Evolutionary conservation across 2,329 filamentous ascomycete species (phyloP), one percentile per base, ranked within the genome.

Genomic region (Sodiomyces alkalinus): DNA sequence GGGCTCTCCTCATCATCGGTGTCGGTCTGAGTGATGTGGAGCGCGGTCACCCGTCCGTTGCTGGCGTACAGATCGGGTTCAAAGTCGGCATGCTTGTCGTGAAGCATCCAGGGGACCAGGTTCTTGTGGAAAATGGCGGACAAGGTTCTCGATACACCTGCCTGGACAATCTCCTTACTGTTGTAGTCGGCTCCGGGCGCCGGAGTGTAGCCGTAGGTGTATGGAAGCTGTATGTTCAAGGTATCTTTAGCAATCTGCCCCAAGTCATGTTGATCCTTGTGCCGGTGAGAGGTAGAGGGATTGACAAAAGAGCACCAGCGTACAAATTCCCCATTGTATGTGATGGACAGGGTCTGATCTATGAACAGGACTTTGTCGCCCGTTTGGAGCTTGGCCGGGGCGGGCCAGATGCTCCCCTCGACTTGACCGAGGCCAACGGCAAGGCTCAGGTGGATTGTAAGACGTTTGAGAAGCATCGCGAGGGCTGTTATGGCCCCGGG

Each of bases 41-140:
- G 59, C n/a, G 55, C 59, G 23, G 53, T 62, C 41, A 90, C 59
- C 38, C 55, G 64, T 4, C 47, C 60, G 28, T 41, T 40, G 16
- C 35, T 40, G 18, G 50, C 41, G 14, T 47, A 42, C 6, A 56
- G 46, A 7, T 51, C 48, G 1, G 82, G 80, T 49, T 87, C 79
- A 37, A 71, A 78, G 22, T 67, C 44, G 31, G 66, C 62, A 39
- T 73, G 62, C 19, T 76, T 68, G 15, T 67, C 62, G 37, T 78
- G 65, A 31, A 90, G 68, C 54, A 76, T 83, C 80, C 80, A 90
- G 0, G 82, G 81, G 11, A 82, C 66, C 36, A 86, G 73, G 40
- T 68, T 72, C 33, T 75, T 57, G 16, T 66, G 53, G 50, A 85
- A 79, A 31, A 87, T 70, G 32, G 64, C 68, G 15, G 62, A 50